Evolutionary conservation across 2,329 filamentous ascomycete species (phyloP).

Genomic region (Leptosphaerulina australis): DNA sequence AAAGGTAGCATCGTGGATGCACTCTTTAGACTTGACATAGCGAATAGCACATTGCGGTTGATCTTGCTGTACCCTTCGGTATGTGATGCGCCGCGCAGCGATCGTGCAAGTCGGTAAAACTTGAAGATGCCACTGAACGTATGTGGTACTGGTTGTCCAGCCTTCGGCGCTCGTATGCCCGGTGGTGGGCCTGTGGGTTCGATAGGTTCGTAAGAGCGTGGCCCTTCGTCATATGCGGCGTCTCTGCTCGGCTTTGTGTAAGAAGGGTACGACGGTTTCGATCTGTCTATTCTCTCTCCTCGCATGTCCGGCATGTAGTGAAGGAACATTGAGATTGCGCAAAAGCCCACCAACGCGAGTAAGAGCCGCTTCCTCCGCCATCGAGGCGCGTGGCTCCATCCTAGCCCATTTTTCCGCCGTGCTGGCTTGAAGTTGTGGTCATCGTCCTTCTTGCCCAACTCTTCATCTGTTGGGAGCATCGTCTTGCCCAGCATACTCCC

Average conservation of each 20-base stretch:
- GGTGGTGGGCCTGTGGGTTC: constrained; percentile 40
- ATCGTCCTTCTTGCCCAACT: constrained; percentile 70
- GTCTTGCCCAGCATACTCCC: constrained; percentile 47
- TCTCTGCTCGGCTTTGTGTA: background rate
- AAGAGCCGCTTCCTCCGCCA: constrained; percentile 59
- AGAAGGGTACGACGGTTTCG: background rate
- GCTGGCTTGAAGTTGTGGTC: constrained; percentile 56
- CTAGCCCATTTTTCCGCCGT: constrained; percentile 40
- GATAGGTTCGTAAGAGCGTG: constrained; percentile 17
- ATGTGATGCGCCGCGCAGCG: constrained; percentile 64
- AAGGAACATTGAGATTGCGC: constrained; percentile 67
- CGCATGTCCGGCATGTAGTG: constrained; percentile 40
- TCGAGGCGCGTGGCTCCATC: constrained; percentile 39
- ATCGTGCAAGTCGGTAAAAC: constrained; percentile 68
- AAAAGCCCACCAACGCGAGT: constrained; percentile 46
- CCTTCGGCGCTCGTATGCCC: constrained; percentile 27
- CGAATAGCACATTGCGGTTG: constrained; percentile 80
- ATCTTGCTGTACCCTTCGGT: constrained; percentile 58
- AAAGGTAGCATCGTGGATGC: constrained; percentile 75
- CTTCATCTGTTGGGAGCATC: constrained; percentile 62
- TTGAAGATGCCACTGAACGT: constrained; percentile 71
- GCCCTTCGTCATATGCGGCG: constrained; percentile 3
- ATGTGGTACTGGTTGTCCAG: constrained; percentile 25
- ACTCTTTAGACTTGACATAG: constrained; percentile 74
- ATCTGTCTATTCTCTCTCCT: background rate